These are phyloP conservation scores for Protomyces inouyei DNA, from an alignment of 1,139 yeast species.

Conservation along the genomic window DNA sequence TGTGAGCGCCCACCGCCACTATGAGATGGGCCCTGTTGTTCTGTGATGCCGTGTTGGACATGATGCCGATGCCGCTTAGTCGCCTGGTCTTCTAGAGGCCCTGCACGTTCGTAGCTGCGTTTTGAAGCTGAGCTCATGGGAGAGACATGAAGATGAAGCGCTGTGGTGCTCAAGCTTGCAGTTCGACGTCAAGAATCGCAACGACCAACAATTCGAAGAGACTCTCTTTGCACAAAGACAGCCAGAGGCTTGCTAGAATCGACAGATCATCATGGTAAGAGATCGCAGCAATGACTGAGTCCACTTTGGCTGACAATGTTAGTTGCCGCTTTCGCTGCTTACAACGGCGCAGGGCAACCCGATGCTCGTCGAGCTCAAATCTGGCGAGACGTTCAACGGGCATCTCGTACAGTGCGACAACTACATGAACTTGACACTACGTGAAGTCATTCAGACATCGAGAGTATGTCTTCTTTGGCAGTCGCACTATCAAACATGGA, in stretches of 20 bases:
- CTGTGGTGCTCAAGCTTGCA: no score
- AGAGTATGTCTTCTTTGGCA: constrained; percentile 38
- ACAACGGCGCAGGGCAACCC: constrained; percentile 90
- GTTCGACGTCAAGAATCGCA: no score
- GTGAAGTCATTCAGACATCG: constrained; percentile 70
- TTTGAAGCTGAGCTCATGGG: background rate
- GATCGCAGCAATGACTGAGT: no score
- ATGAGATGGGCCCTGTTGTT: background rate
- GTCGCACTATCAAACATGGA: background rate
- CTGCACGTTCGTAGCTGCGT: background rate
- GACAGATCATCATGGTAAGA: background rate
- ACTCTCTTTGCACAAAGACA: no score
- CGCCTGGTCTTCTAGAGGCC: background rate
- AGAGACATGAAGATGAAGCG: no score
- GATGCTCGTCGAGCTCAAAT: constrained; percentile 81
- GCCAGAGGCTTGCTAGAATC: no score
- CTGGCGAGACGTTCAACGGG: constrained; percentile 87
- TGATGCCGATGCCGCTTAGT: background rate
- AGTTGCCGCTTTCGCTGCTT: constrained; percentile 83
- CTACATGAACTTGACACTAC: constrained; percentile 90
- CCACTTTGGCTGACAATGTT: background rate
- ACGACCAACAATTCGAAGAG: no score
- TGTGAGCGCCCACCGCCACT: background rate
- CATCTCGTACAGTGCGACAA: constrained; percentile 80
- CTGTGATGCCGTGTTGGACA: background rate